Base-by-base conservation (phyloP, 225 moss, liverwort and hornwort genomes). In the Neckera pumila region DNA sequence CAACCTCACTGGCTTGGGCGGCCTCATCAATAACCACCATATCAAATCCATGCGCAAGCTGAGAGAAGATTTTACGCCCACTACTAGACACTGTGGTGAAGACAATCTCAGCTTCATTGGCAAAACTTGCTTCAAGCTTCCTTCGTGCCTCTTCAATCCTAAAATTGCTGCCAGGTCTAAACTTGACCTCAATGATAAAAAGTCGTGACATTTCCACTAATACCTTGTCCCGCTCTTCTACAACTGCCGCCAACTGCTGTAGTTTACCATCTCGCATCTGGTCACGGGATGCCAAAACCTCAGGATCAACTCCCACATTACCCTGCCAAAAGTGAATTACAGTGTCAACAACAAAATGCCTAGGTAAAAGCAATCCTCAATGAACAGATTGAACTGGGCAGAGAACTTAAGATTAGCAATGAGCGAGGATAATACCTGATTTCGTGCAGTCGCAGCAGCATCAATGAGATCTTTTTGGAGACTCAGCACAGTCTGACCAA, bases 1-100 rank as follows among this genome's bases (percentile, higher is more conserved):
- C 97, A 83, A 99, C 99, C 91, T 99, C 99, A 87, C 99, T 97
- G 84, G 99, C 97, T 89, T 99, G 99, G n/a, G 99, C 99, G 80
- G 99, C 99, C 89, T 99, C 99, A 47, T 99, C 99, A 85, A 99
- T 99, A 31, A 99, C 99, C 88, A 99, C 97, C 99, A 99, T 99
- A 90, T 99, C 99, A 92, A 99, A 99, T n/a, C 99, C 99, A 87
- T 99, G 99, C 13, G 97, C 92, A 75, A 99, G 97, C 86, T 97
- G 95, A 40, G 93, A 92, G 86, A 99, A 99, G 47, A 99, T 96
- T 87, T 97, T 94, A 34, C 99, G 97, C 34, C 99, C 99, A 90
- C 97, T 99, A 42, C 97, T 97, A 30, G 99, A 99, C 80, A 99
- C 99, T 28, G 99, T 99, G 63, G 99, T 97, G 81, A 99, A 99